phyloP scores from a whole-genome alignment of 331 rosid genomes.

The Rhamnella rubrinervis region DNA sequence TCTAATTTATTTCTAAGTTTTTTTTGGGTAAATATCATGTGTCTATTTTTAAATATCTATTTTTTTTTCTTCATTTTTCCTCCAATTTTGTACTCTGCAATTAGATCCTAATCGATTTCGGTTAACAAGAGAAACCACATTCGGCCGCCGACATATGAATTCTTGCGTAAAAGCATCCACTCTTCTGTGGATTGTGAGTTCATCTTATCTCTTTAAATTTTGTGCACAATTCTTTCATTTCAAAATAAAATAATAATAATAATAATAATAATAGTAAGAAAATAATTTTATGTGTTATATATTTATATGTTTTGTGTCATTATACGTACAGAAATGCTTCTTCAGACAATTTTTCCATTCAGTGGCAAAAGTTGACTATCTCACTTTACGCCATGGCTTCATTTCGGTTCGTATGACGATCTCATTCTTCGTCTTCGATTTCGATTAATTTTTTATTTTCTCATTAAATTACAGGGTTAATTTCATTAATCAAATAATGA shows the following conservation, averaged over 20 bases:
- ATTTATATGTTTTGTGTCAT: neutral
- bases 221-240: neutral
- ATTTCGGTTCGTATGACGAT: slow-evolving; percentile 33
- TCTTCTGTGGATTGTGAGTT: slow-evolving; percentile 52
- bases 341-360: slow-evolving; percentile 57
- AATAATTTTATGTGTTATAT: neutral
- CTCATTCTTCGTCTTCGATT: neutral
- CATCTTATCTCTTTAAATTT: neutral
- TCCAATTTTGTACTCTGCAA: neutral
- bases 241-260: too few species aligned
- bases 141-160: slow-evolving; percentile 53
- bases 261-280: too few species aligned
- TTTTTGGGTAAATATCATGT: neutral
- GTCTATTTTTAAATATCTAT: neutral
- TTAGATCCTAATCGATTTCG: slow-evolving; percentile 59
- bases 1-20: neutral
- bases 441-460: neutral
- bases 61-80: too few species aligned
- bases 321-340: slow-evolving; percentile 50
- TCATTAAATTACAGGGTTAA: too few species aligned
- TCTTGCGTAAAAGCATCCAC: slow-evolving; percentile 31
- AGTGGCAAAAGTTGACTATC: slow-evolving; percentile 56
- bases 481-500: too few species aligned
- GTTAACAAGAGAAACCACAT: slow-evolving; percentile 53
- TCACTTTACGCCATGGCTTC: slow-evolving; percentile 63